These are phyloP conservation scores for Reticulascus tulasneorum DNA, from an alignment of 2,329 filamentous ascomycete species.

Conservation along the genomic window DNA sequence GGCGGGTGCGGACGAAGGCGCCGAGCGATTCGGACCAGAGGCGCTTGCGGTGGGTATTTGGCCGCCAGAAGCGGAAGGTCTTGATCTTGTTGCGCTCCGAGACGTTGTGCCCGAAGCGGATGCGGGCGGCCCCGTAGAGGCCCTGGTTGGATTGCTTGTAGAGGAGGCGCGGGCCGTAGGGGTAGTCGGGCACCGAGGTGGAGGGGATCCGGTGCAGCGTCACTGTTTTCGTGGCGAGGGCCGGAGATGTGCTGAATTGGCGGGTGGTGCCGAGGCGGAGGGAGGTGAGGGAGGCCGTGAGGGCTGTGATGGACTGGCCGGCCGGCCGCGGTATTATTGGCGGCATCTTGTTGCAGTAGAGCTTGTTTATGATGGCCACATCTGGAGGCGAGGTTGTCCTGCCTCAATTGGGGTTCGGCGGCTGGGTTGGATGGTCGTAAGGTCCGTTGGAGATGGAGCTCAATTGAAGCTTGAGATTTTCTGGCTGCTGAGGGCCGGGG, in stretches of 20 bases:
- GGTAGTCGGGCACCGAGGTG: slow-evolving; percentile 61
- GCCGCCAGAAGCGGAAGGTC: slow-evolving; percentile 68
- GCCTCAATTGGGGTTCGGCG: too few relatives aligned
- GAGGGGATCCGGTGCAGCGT: slow-evolving; percentile 39
- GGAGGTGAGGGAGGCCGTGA: slow-evolving; percentile 5
- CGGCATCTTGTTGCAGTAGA: background rate
- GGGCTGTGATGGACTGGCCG: slow-evolving; percentile 4
- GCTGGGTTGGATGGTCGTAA: slow-evolving; percentile 5
- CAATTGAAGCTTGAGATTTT: background rate
- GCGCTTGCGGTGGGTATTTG: slow-evolving; percentile 67
- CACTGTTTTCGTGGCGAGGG: slow-evolving; percentile 35
- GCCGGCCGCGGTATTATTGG: slow-evolving; percentile 1
- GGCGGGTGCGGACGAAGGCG: slow-evolving; percentile 60
- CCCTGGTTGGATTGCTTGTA: slow-evolving; percentile 80
- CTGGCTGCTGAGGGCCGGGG: rapidly evolving
- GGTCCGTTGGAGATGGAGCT: slow-evolving; percentile 4
- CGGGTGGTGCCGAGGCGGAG: slow-evolving; percentile 3
- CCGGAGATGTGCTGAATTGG: slow-evolving; percentile 32
- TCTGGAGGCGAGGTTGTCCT: too few relatives aligned
- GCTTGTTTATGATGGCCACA: background rate
- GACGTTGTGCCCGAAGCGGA: slow-evolving; percentile 78
- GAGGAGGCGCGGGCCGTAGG: slow-evolving; percentile 63
- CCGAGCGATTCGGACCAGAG: slow-evolving; percentile 62
- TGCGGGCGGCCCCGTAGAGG: slow-evolving; percentile 65
- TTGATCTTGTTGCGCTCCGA: slow-evolving; percentile 65